Evolutionary conservation across 2,329 filamentous ascomycete genomes (phyloP).

Genomic region (Cladosporium sp.): DNA sequence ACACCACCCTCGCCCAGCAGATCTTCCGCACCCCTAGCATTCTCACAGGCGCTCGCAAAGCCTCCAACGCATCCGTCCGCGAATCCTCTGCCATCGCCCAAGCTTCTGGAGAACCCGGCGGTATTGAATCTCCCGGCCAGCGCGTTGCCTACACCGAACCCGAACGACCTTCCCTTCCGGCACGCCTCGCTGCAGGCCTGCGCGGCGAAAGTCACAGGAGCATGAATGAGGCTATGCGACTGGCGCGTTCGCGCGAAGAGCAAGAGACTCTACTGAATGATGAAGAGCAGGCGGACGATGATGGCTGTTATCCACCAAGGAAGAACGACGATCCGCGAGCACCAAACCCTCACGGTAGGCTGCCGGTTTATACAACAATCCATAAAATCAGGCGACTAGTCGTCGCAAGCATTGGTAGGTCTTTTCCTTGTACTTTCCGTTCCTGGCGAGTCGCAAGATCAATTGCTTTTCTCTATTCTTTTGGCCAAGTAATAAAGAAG

Average conservation of each 20-base stretch:
- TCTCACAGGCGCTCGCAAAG: not conserved
- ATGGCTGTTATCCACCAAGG: constrained; percentile 40
- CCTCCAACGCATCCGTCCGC: constrained; percentile 9
- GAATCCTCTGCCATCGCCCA: constrained; percentile 7
- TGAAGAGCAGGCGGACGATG: constrained; percentile 42
- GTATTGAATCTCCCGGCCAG: not conserved
- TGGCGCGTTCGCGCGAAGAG: constrained; percentile 43
- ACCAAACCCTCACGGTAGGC: constrained; percentile 55
- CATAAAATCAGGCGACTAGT: constrained; percentile 51
- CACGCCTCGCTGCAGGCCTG: constrained; percentile 20
- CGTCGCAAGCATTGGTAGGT: constrained; percentile 43
- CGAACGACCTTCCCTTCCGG: constrained; percentile 25
- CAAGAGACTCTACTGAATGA: constrained; percentile 45
- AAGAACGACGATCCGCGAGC: constrained; percentile 37
- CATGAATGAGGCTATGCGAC: constrained; percentile 35
- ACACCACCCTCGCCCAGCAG: not conserved
- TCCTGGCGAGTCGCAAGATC: not conserved
- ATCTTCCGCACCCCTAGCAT: constrained; percentile 8
- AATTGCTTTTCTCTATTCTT: constrained; percentile 3
- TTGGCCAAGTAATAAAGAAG: constrained; percentile 10
- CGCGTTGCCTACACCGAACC: constrained; percentile 25
- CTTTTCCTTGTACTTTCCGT: not conserved
- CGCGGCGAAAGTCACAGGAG: constrained; percentile 31
- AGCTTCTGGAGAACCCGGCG: not conserved
- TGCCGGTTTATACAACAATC: constrained; percentile 75